Base-by-base conservation (phyloP, 2,329 filamentous ascomycete genomes). In the Colletotrichum sublineola region DNA sequence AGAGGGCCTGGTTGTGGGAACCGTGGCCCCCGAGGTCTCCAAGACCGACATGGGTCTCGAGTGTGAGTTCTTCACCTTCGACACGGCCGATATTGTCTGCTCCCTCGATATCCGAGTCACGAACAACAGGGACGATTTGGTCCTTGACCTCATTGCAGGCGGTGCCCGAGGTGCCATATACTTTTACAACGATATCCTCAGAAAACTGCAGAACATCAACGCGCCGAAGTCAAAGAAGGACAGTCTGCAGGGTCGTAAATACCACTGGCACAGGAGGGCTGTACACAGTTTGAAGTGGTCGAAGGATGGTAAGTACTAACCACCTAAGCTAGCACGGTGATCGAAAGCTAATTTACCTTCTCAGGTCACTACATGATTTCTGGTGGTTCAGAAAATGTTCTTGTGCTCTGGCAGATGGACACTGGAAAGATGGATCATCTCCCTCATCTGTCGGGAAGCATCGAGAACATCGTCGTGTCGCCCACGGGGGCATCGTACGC, bases 351-450 rank as follows among this genome's bases (percentile, higher is more conserved):
- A 75, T 84, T 84, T 73, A 84, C 77, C 58, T 60, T 60, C 56
- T 52, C 62, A 96, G 94, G 94, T 63, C 95, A 97, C 79, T 99
- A 99, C 81, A 84, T 99, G 71, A 92, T 99, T 64, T 98, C 96
- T 68, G 96, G 96, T 78, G 96, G 96, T 42, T 90, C 91, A 31
- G 96, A 99, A 82, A 95, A 94, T 9, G 93, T 94, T 29, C 86
- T 99, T 53, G 94, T 97, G 11, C 85, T 98, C 42, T 98, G 95
- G 95, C 96, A 99, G 82, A 86, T 98, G 69, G 94, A 97, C 76
- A 98, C 96, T 0, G 91, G 91, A 74, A 92, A 92, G 79, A 91
- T 90, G 77, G 93, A 96, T 78, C 94, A 92, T 78, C 85, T 99
- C 38, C 96, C 96, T n/a, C 95, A 98, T 87, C 87, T 99, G 69